phyloP scores from a whole-genome alignment of 176 grass and related monocot species.

The Bothriochloa decipiens region DNA sequence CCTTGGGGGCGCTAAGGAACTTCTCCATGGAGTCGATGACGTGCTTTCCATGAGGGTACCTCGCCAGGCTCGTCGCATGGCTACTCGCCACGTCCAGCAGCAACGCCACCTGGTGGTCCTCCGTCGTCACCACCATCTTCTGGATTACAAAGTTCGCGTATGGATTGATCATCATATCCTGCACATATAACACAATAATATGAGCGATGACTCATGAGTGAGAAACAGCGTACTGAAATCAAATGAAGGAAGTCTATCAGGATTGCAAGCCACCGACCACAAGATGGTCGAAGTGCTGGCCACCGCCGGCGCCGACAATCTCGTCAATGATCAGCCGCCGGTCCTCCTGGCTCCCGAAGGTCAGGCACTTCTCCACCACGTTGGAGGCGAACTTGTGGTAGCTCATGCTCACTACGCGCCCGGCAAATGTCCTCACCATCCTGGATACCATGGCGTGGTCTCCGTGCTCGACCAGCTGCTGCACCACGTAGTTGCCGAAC shows the following conservation, averaged over 20 bases:
- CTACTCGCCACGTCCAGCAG: not conserved
- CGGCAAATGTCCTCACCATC: slow-evolving; percentile 40
- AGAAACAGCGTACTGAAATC: not conserved
- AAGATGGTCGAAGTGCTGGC: slow-evolving; percentile 26
- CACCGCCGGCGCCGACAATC: slow-evolving; percentile 38
- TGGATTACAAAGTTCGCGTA: not conserved
- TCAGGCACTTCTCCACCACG: slow-evolving; percentile 59
- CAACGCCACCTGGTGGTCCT: not conserved
- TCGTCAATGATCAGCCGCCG: slow-evolving; percentile 42
- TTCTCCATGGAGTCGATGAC: not conserved
- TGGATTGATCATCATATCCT: slow-evolving; percentile 8
- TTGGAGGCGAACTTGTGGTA: slow-evolving; percentile 56
- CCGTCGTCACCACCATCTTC: not conserved
- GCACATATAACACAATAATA: not conserved
- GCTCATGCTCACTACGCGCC: slow-evolving; percentile 52
- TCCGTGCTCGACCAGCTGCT: slow-evolving; percentile 62
- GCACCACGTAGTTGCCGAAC: slow-evolving; percentile 65
- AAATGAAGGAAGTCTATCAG: too few relatives aligned
- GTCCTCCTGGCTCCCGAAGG: slow-evolving; percentile 36
- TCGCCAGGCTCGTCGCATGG: not conserved
- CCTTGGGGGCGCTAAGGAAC: not conserved
- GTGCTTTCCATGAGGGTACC: not conserved
- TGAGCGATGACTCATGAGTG: not conserved
- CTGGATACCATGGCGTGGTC: slow-evolving; percentile 10
- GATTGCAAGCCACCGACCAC: slow-evolving; percentile 41